Evolutionary conservation across 140 eudicot genomes (phyloP).

Genomic region (Stevia rebaudiana): DNA sequence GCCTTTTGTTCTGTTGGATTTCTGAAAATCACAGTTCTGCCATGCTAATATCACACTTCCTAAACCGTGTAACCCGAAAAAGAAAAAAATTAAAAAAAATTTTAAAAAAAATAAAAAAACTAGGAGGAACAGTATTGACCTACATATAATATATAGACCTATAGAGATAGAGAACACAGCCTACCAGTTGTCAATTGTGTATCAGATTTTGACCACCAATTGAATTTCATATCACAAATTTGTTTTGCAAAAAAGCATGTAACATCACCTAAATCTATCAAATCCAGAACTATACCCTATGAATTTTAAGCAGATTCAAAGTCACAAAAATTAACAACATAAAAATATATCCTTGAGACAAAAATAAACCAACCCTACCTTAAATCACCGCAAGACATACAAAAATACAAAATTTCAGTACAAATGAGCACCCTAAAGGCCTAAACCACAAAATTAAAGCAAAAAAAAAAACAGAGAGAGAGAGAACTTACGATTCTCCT

Average conservation of each 20-base stretch:
- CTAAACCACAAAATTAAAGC: conserved; percentile 19
- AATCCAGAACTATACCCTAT: conserved; percentile 29
- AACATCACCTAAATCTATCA: conserved; percentile 18
- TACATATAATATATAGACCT: neutral
- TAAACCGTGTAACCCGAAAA: conserved; percentile 22
- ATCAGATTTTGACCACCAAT: conserved; percentile 8
- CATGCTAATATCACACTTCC: neutral
- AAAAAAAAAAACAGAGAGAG: neutral
- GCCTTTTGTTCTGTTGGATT: neutral
- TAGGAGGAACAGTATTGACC: neutral
- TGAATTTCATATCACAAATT: conserved; percentile 1
- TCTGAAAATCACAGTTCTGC: conserved; percentile 3
- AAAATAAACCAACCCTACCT: conserved; percentile 1
- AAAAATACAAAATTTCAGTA: conserved; percentile 3
- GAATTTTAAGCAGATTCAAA: conserved; percentile 16
- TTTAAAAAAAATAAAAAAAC: no score
- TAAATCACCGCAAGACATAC: conserved; percentile 17
- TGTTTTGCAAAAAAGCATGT: neutral
- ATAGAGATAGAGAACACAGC: conserved; percentile 8
- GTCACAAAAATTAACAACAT: neutral
- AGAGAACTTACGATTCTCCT: conserved; percentile 73
- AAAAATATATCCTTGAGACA: neutral
- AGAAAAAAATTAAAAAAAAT: no score
- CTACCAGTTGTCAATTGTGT: neutral
- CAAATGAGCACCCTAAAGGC: conserved; percentile 16